Conservation (phyloP, 495 filamentous ascomycete genomes). For the Talaromyces stipitatus region DNA sequence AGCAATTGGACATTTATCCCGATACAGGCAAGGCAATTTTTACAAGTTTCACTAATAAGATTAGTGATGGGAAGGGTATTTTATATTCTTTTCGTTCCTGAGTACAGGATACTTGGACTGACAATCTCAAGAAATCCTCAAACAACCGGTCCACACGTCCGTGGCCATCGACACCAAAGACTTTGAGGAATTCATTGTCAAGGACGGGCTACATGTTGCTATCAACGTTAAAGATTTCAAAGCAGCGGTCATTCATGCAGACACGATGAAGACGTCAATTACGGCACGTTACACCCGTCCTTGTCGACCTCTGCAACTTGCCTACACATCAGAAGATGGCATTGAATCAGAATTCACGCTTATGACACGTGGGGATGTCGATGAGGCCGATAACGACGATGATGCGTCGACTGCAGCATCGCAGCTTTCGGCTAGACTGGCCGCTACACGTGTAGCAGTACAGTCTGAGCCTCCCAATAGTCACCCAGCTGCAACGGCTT, state of each 20-base stretch:
- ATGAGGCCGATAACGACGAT: slow-evolving; percentile 50
- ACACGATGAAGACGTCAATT: slow-evolving; percentile 60
- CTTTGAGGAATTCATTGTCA: slow-evolving; percentile 73
- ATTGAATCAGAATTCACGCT: slow-evolving; percentile 80
- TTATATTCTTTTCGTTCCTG: not conserved
- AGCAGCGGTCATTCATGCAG: slow-evolving; percentile 79
- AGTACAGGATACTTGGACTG: not conserved
- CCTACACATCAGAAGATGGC: slow-evolving; percentile 60
- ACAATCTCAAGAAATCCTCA: slow-evolving; percentile 62
- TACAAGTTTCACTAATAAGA: slow-evolving; percentile 92
- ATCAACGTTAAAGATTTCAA: slow-evolving; percentile 95
- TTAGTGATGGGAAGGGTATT: slow-evolving; percentile 71
- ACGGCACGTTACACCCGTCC: slow-evolving; percentile 75
- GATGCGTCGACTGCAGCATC: slow-evolving; percentile 24
- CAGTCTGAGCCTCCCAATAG: not conserved
- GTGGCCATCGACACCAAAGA: slow-evolving; percentile 80
- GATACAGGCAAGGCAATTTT: slow-evolving; percentile 67
- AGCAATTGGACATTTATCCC: slow-evolving; percentile 81
- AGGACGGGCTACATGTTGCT: slow-evolving; percentile 75
- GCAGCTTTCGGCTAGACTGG: slow-evolving; percentile 28
- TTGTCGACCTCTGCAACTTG: slow-evolving; percentile 73
- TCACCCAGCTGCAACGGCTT: not conserved
- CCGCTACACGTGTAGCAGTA: slow-evolving; percentile 12
- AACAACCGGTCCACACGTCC: slow-evolving; percentile 88
- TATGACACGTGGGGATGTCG: slow-evolving; percentile 85